Evolutionary conservation across 805 yeast species (phyloP), one percentile per base, ranked within the genome.

Genomic region (Sporopachydermia quercuum): DNA sequence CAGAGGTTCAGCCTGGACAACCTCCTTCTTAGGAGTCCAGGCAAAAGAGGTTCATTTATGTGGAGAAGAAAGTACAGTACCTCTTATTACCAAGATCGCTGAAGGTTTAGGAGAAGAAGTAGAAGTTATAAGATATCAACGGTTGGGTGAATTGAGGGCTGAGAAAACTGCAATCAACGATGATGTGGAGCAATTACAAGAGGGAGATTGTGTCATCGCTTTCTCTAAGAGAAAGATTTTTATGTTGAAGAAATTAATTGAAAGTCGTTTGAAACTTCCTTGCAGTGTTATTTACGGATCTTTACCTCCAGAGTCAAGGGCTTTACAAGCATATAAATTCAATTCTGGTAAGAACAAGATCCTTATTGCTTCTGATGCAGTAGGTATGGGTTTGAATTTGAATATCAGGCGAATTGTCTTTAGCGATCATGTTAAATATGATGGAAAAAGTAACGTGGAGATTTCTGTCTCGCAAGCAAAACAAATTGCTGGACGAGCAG

Each of bases 401-500:
- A 78, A 82, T 17, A 87, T 91, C 47, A 74, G 76, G 43, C 63
- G 97, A 43, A 71, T 91, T 3, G 69, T 91, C 1, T 87, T 91
- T 53, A 72, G 80, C 14, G 67, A 78, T 1, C 61, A 71, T 18
- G 54, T 55, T 38, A 91, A 91, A 56, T 87, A 70, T 49, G 73
- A 85, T 52, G 96, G 96, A 4, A 53, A 50, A 11, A 58, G 55
- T 13, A 58, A 64, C 43, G 57, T 56, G 5, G 54, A 54, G 1
- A 55, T 91, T 19, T 63, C 80, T 0, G 58, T 69, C 3, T 79
- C 95, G 0, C 76, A 77, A 41, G 69, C 79, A 18, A 87, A 86
- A 55, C 98, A 91, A 55, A 89, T 91, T 44, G 96, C 91, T 3
- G 98, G 98, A 1, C 66, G 98, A 45, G 98, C 98, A 0, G 98